Percentiles rank a stretch among this genome's conserved stretches.
These are phyloP conservation scores for Coemansia sp. DNA, from an alignment of 192 early-diverging fungal genomes.

Conservation along the genomic window DNA sequence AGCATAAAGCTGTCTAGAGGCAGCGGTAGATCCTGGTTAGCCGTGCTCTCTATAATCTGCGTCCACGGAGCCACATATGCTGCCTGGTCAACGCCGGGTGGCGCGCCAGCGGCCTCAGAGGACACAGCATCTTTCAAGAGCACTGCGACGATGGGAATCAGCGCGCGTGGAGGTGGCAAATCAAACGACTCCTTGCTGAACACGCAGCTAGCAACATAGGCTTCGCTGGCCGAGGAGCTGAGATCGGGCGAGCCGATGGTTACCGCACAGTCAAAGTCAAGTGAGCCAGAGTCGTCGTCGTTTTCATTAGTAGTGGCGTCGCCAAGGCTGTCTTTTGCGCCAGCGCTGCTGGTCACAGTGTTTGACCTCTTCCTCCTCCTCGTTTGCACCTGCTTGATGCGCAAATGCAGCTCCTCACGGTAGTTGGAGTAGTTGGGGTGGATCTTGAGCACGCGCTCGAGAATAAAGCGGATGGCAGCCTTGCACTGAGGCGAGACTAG, in stretches of 20 bases:
- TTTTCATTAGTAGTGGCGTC: background rate
- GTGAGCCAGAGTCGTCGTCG: slow-evolving; percentile 20
- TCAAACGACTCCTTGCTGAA: slow-evolving; percentile 37
- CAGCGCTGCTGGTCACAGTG: background rate
- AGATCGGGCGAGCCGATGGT: slow-evolving; percentile 40
- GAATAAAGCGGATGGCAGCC: slow-evolving; percentile 31
- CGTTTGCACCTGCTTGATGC: slow-evolving; percentile 19
- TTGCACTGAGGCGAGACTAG: slow-evolving; percentile 27
- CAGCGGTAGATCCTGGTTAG: slow-evolving; percentile 19
- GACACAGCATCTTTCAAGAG: slow-evolving; percentile 46
- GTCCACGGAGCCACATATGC: slow-evolving; percentile 8
- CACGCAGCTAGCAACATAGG: slow-evolving; percentile 33
- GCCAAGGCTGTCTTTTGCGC: background rate
- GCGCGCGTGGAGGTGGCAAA: slow-evolving; percentile 31
- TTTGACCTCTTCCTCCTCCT: slow-evolving; percentile 2
- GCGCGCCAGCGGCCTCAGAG: slow-evolving; percentile 6
- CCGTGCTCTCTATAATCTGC: slow-evolving; percentile 18
- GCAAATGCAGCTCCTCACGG: slow-evolving; percentile 32
- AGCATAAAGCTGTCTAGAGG: slow-evolving; percentile 41
- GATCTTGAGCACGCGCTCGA: slow-evolving; percentile 40
- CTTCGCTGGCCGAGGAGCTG: slow-evolving; percentile 29
- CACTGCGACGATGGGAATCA: slow-evolving; percentile 49
- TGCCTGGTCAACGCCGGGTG: background rate
- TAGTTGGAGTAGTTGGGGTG: slow-evolving; percentile 44
- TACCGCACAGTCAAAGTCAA: slow-evolving; percentile 47